phyloP scores from a whole-genome alignment of 2,329 filamentous ascomycete species.

The Colletotrichum sp. region DNA sequence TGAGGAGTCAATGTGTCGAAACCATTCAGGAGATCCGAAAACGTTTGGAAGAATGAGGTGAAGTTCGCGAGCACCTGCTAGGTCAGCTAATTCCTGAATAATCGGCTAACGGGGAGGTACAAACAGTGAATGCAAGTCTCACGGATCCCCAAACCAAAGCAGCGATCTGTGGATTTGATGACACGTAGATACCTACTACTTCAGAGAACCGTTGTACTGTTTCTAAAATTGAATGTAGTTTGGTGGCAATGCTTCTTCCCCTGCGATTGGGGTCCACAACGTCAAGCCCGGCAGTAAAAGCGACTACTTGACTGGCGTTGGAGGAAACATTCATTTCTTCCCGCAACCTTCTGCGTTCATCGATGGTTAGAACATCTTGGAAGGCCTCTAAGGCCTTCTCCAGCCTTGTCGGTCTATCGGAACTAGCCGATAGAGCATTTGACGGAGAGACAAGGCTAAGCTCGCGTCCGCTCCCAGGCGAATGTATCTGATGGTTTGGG shows the following conservation, averaged over 20 bases:
- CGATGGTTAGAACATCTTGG: not conserved
- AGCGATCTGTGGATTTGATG: slow-evolving; percentile 39
- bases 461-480: no score
- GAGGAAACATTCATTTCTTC: rapidly evolving
- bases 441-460: rapidly evolving
- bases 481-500: no score
- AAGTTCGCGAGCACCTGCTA: slow-evolving; percentile 33
- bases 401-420: not conserved
- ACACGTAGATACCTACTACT: slow-evolving; percentile 40
- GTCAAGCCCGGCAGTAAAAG: not conserved
- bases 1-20: slow-evolving; percentile 38
- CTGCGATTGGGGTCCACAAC: not conserved
- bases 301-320: not conserved
- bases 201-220: not conserved
- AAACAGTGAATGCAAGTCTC: slow-evolving; percentile 42
- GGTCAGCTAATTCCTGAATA: not conserved
- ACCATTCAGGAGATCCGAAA: slow-evolving; percentile 39
- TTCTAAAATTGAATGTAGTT: not conserved
- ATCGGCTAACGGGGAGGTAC: rapidly evolving
- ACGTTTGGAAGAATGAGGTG: slow-evolving; percentile 42
- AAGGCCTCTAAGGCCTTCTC: not conserved
- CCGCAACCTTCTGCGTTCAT: not conserved
- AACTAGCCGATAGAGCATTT: rapidly evolving
- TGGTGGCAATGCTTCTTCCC: not conserved
- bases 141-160: slow-evolving; percentile 49